Evolutionary conservation across 1,284 basidiomycete species (phyloP).

Genomic region (Cutaneotrichosporon curvatum): DNA sequence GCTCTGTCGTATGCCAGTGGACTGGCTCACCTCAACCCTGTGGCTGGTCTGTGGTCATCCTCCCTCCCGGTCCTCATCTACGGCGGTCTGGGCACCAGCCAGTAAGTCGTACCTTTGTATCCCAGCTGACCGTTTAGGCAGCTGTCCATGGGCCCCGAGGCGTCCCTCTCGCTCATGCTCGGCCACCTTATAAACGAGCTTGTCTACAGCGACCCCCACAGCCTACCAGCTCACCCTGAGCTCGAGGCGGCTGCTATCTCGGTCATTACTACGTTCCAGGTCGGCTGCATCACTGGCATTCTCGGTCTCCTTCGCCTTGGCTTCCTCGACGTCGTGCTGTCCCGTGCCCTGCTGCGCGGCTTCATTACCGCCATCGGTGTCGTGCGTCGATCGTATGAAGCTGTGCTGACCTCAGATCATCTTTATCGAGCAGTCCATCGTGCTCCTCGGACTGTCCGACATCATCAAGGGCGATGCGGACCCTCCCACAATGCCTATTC

Average conservation of each 20-base stretch:
- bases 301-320: conserved; percentile 83
- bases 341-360: conserved; percentile 71
- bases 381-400: conserved; percentile 31
- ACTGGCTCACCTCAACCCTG: conserved; percentile 70
- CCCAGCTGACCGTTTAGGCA: conserved; percentile 33
- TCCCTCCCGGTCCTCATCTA: conserved; percentile 75
- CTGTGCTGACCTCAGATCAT: conserved; percentile 40
- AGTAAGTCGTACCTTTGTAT: conserved; percentile 26
- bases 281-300: conserved; percentile 77
- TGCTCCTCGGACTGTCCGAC: conserved; percentile 58
- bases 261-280: conserved; percentile 69
- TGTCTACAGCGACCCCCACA: conserved; percentile 57
- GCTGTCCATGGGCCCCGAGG: conserved; percentile 71
- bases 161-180: conserved; percentile 76
- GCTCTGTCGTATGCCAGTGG: conserved; percentile 83
- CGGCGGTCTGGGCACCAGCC: conserved; percentile 72
- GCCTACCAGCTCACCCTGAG: conserved; percentile 50
- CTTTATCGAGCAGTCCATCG: conserved; percentile 57
- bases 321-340: conserved; percentile 91
- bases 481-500: conserved; percentile 50
- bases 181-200: conserved; percentile 74
- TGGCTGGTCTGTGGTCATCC: conserved; percentile 76
- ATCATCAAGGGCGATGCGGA: conserved; percentile 50
- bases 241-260: conserved; percentile 56
- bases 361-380: conserved; percentile 54